These are phyloP conservation scores for Leptodontidium sp. DNA, from an alignment of 2,329 filamentous ascomycete genomes.

Conservation along the genomic window DNA sequence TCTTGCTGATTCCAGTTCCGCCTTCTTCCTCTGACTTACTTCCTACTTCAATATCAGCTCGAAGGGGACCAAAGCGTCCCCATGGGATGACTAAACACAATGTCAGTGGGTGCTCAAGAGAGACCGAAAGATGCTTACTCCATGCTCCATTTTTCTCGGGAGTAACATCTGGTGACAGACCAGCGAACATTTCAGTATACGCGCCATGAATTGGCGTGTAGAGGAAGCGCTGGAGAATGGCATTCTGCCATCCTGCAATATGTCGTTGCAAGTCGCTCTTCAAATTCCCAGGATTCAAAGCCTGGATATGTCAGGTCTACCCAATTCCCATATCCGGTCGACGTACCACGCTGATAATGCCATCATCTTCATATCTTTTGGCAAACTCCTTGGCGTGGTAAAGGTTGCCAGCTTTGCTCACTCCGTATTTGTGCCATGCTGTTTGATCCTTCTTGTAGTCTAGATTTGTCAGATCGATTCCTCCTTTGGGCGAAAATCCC, in stretches of 20 bases:
- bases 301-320: slow-evolving; percentile 27
- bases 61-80: slow-evolving; percentile 50
- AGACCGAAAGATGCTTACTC: slow-evolving; percentile 31
- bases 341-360: slow-evolving; percentile 42
- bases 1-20: slow-evolving; percentile 49
- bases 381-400: slow-evolving; percentile 41
- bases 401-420: slow-evolving; percentile 43
- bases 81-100: slow-evolving; percentile 53
- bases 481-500: slow-evolving; percentile 29
- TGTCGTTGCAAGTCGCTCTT: slow-evolving; percentile 37
- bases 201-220: slow-evolving; percentile 42
- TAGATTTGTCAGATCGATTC: slow-evolving; percentile 41
- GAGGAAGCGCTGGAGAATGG: slow-evolving; percentile 28
- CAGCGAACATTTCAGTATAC: slow-evolving; percentile 45
- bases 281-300: slow-evolving; percentile 45
- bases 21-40: slow-evolving; percentile 48
- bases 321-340: neutral
- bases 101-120: slow-evolving; percentile 7
- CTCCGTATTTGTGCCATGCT: slow-evolving; percentile 37
- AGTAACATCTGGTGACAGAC: slow-evolving; percentile 42
- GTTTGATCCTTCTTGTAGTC: slow-evolving; percentile 37
- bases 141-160: slow-evolving; percentile 41
- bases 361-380: slow-evolving; percentile 34
- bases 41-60: slow-evolving; percentile 47
- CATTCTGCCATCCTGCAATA: slow-evolving; percentile 27